Evolutionary conservation across 352 stramenopile genomes (phyloP), one percentile per base, ranked within the genome.

Genomic region (Phytopythium sindhum): DNA sequence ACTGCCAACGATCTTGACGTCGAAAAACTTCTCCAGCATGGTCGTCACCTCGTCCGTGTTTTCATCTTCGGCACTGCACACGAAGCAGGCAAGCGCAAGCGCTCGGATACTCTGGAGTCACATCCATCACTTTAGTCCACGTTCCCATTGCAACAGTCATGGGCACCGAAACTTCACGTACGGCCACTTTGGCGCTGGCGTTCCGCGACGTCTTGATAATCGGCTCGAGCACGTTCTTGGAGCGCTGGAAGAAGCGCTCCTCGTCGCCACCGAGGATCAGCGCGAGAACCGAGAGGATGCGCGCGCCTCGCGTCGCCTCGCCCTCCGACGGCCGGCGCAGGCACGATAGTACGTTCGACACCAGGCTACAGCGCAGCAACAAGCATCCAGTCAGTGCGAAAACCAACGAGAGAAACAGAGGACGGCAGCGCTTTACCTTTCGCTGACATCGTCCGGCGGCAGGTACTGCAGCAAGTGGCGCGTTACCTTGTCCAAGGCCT

Each of bases 51-150:
- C 75, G 28, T 89, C 75, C 0, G 68, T 74, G 60, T 95, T 91
- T 54, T 94, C 88, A 21, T 92, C 72, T 57, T 95, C 88, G 15
- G 81, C 79, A 59, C 81, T 89, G 61, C 83, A 91, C 12, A 93
- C 66, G 60, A 94, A 93, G 65, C 82, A 91, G 54, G 85, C 73
- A 42, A 93, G 65, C 31, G 78, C 86, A 19, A 96, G 77, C 17
- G 81, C 77, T 64, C 75, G 74, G n/a, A 96, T 76, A 2, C 75
- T 77, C 85, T 94, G 56, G 61, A 19, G 28, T 2, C 44, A 61
- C 21, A 14, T 10, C 37, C 23, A 23, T 17, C 11, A 37, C 6
- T 23, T 44, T 19, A 52, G 55, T 12, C 33, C 23, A 21, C 35
- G 4, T 52, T 31, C 21, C 41, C 29, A 57, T 45, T 56, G n/a